A percentile compares a stretch with the other conserved stretches of the same genome.
Conservation (phyloP, 495 filamentous ascomycete species). For the Penicillium desertorum region DNA sequence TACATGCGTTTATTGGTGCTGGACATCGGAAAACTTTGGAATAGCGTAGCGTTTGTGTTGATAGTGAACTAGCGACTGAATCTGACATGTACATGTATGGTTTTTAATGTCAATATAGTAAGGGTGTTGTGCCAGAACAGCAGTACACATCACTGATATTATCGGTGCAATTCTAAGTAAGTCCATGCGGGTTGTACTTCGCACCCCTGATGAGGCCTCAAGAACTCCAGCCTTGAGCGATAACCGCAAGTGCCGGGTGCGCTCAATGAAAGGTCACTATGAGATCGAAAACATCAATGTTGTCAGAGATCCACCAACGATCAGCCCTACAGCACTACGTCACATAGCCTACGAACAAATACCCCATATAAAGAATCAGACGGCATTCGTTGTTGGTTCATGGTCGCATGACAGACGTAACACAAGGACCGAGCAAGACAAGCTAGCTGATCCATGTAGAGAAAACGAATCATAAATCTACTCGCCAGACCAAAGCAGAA, state of each 20-base stretch:
- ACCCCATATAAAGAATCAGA: conserved; percentile 22
- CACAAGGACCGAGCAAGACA: conserved; percentile 30
- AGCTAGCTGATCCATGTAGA: conserved; percentile 19
- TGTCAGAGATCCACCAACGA: background rate
- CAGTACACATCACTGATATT: background rate
- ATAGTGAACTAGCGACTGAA: background rate
- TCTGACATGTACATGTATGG: too few species aligned
- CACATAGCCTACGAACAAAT: conserved; percentile 7
- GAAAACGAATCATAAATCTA: conserved; percentile 27
- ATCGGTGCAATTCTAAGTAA: background rate
- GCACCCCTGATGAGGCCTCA: background rate
- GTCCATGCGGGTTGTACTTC: background rate
- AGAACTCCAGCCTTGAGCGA: background rate
- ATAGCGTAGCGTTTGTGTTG: conserved; percentile 2
- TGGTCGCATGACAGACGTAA: conserved; percentile 43
- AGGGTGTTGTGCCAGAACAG: background rate
- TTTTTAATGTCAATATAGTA: background rate
- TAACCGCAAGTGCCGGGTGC: background rate
- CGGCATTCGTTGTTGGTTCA: conserved; percentile 37
- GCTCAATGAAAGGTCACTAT: background rate
- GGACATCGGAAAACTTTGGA: background rate
- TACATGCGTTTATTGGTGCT: background rate
- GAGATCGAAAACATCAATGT: background rate
- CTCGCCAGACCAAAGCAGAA: conserved; percentile 14
- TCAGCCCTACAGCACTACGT: conserved; percentile 6